Evolutionary conservation across 2,329 filamentous ascomycete species (phyloP).

Genomic region (Endothia cerciana): DNA sequence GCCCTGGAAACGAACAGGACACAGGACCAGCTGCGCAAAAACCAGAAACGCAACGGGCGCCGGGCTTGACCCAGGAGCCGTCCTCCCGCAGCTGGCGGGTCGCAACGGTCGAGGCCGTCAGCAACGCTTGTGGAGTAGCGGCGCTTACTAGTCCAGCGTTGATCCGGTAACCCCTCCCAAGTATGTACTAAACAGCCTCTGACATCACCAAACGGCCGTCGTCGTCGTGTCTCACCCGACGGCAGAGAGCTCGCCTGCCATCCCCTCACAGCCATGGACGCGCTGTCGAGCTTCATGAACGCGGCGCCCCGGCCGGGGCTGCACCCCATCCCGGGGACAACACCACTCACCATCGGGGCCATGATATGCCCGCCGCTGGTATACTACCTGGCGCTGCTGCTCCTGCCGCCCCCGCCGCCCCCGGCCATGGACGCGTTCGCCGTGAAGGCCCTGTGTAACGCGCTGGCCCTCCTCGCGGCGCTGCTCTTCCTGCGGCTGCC

Average conservation of each 20-base stretch:
- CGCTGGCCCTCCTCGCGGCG: constrained; percentile 42
- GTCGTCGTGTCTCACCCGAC: not conserved
- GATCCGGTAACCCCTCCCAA: too few species aligned
- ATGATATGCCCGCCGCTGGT: constrained; percentile 44
- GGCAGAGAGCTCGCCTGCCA: not conserved
- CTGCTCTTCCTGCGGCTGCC: constrained; percentile 47
- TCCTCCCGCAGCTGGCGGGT: not conserved
- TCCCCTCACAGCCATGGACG: constrained; percentile 5
- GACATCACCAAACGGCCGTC: constrained; percentile 17
- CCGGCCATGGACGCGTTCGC: constrained; percentile 37
- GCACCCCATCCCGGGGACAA: constrained; percentile 45
- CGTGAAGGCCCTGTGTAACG: constrained; percentile 40
- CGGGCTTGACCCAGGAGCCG: too few species aligned
- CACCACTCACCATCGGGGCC: constrained; percentile 43
- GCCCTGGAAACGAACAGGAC: not conserved
- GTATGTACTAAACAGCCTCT: constrained; percentile 1
- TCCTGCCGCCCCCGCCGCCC: constrained; percentile 45
- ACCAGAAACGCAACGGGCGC: not conserved
- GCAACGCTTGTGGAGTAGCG: not conserved
- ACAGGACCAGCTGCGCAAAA: not conserved
- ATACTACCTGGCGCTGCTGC: constrained; percentile 47
- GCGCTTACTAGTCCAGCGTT: not conserved
- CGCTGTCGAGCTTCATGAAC: constrained; percentile 35
- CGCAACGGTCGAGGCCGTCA: not conserved
- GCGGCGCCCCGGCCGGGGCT: constrained; percentile 42